Conservation (phyloP, 768 basidiomycete species). For the Hygrophorus pudorinus region DNA sequence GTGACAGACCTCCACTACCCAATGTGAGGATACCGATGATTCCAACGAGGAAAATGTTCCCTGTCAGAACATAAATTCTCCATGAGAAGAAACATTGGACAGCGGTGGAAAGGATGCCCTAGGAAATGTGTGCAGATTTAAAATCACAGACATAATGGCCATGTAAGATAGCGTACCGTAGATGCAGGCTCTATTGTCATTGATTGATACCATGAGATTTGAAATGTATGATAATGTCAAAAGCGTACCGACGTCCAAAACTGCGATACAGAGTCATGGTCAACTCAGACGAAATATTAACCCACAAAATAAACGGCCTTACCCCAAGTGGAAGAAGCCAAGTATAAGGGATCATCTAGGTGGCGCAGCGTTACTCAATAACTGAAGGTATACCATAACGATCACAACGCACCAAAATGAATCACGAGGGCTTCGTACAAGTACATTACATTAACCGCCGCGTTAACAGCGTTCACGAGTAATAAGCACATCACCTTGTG, state of each 20-base stretch:
- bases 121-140: neutral
- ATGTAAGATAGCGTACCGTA: constrained; percentile 22
- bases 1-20: constrained; percentile 14
- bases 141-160: neutral
- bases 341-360: constrained; percentile 18
- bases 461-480: constrained; percentile 39
- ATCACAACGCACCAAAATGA: constrained; percentile 28
- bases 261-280: too few relatives aligned
- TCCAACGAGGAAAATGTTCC: constrained; percentile 10
- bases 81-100: constrained; percentile 41
- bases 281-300: neutral
- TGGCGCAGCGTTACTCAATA: neutral
- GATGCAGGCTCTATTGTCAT: constrained; percentile 32
- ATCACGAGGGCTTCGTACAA: constrained; percentile 37
- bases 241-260: too few relatives aligned
- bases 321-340: constrained; percentile 20
- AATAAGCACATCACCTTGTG: constrained; percentile 31
- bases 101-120: constrained; percentile 34
- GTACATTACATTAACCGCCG: constrained; percentile 32
- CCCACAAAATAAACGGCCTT: constrained; percentile 7
- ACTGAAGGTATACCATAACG: neutral
- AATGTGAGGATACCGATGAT: constrained; percentile 12
- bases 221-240: too few relatives aligned
- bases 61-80: constrained; percentile 22
- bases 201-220: too few relatives aligned